These are phyloP conservation scores for Tricholoma matsutake DNA, from an alignment of 768 basidiomycete genomes.

Conservation along the genomic window DNA sequence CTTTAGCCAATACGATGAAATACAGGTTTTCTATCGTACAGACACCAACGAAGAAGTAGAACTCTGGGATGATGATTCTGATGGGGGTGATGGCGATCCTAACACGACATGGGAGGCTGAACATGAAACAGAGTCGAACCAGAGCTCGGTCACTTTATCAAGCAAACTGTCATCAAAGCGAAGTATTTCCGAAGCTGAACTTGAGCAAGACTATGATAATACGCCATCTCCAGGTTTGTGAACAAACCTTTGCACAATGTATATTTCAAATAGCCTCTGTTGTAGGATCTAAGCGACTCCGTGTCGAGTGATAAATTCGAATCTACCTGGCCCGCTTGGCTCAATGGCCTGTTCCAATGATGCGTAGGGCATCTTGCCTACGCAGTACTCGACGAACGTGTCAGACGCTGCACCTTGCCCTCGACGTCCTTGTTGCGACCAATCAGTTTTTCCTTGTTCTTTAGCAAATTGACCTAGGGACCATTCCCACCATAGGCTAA, in stretches of 20 bases:
- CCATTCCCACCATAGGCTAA: neutral
- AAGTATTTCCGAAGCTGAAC: slow-evolving; percentile 37
- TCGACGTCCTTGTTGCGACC: neutral
- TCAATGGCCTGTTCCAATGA: neutral
- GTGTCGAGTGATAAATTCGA: slow-evolving; percentile 9
- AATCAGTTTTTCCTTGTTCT: neutral
- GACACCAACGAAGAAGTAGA: slow-evolving; percentile 10
- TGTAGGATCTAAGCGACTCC: slow-evolving; percentile 14
- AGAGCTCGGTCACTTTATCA: slow-evolving; percentile 55
- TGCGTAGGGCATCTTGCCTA: neutral
- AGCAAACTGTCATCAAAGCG: slow-evolving; percentile 57
- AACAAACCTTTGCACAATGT: neutral
- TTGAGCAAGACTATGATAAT: slow-evolving; percentile 26
- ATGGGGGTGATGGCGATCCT: slow-evolving; percentile 42
- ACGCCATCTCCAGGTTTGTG: slow-evolving; percentile 41
- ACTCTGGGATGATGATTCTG: slow-evolving; percentile 34
- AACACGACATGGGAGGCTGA: slow-evolving; percentile 45
- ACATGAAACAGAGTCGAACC: slow-evolving; percentile 44
- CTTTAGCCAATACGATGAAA: neutral
- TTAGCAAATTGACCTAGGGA: neutral
- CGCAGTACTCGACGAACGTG: neutral
- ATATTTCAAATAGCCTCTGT: neutral
- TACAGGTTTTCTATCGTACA: neutral
- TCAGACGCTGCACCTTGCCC: neutral
- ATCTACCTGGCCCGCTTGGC: neutral